Evolutionary conservation across 768 basidiomycete species (phyloP).

Genomic region (Tulasnella sp.): DNA sequence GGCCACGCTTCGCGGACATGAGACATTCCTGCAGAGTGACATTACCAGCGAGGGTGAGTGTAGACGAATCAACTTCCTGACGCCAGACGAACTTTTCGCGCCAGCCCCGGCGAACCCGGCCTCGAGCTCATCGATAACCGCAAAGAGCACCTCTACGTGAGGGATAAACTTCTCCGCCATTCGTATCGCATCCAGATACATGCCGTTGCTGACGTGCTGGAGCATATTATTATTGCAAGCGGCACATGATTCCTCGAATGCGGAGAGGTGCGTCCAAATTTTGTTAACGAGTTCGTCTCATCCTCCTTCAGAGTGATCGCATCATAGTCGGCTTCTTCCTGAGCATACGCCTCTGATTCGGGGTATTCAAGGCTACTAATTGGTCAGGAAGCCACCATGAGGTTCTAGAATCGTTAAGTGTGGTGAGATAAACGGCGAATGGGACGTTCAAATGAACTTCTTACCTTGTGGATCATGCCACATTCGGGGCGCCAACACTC

Average conservation of each 20-base stretch:
- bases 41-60: neutral
- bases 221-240: conserved; percentile 99
- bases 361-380: conserved; percentile 34
- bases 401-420: conserved; percentile 88
- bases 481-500: conserved; percentile 99
- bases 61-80: neutral
- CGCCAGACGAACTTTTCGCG: conserved; percentile 70
- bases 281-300: conserved; percentile 92
- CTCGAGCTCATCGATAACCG: conserved; percentile 95
- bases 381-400: conserved; percentile 60
- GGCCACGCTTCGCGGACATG: conserved; percentile 97
- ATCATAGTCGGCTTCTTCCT: conserved; percentile 82
- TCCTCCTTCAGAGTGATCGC: conserved; percentile 80
- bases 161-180: conserved; percentile 99
- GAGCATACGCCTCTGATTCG: conserved; percentile 53
- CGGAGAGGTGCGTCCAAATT: conserved; percentile 98
- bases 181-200: conserved; percentile 94
- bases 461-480: conserved; percentile 99
- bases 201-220: conserved; percentile 92
- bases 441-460: conserved; percentile 36
- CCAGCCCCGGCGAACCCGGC: conserved; percentile 76
- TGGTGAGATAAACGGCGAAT: conserved; percentile 1
- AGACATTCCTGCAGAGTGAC: conserved; percentile 75
- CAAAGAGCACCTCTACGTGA: conserved; percentile 97
- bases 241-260: conserved; percentile 97